Conservation (phyloP, 2,329 filamentous ascomycete genomes). For the Aureobasidium sp. region DNA sequence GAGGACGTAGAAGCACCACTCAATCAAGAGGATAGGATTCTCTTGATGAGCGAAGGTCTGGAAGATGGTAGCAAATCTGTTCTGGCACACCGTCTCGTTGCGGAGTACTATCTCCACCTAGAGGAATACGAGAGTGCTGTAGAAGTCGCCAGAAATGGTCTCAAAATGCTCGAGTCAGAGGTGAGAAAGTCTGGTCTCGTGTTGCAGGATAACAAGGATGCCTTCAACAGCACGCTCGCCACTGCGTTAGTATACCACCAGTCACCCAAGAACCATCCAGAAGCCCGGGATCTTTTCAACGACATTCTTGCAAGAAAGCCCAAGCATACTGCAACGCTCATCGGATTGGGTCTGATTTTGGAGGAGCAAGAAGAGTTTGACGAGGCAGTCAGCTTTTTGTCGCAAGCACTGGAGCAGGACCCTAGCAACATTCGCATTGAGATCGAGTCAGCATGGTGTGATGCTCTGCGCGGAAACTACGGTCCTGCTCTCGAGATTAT, state of each 20-base stretch:
- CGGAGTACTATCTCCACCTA: constrained; percentile 73
- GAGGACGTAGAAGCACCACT: constrained; percentile 53
- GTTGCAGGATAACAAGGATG: constrained; percentile 64
- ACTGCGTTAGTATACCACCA: constrained; percentile 90
- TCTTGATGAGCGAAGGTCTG: constrained; percentile 64
- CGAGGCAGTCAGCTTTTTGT: constrained; percentile 73
- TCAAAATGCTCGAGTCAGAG: constrained; percentile 54
- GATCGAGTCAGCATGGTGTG: constrained; percentile 88
- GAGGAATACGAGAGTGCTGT: constrained; percentile 80
- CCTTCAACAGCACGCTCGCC: constrained; percentile 68
- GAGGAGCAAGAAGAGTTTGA: constrained; percentile 88
- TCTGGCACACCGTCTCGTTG: constrained; percentile 75
- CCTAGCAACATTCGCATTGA: constrained; percentile 68
- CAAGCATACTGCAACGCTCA: constrained; percentile 70
- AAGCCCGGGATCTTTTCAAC: constrained; percentile 82
- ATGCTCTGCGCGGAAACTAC: constrained; percentile 73
- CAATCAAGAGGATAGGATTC: constrained; percentile 68
- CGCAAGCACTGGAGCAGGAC: constrained; percentile 67
- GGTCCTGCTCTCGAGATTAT: constrained; percentile 61
- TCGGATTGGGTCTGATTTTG: constrained; percentile 84
- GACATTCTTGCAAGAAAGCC: constrained; percentile 69
- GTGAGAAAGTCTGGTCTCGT: constrained; percentile 59
- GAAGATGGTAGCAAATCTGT: constrained; percentile 55
- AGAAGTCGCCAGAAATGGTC: constrained; percentile 69
- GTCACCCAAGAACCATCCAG: constrained; percentile 78